Percentiles rank a stretch among this genome's conserved stretches.
Conservation (phyloP, 441 rosid species). For the Daphne laureola region DNA sequence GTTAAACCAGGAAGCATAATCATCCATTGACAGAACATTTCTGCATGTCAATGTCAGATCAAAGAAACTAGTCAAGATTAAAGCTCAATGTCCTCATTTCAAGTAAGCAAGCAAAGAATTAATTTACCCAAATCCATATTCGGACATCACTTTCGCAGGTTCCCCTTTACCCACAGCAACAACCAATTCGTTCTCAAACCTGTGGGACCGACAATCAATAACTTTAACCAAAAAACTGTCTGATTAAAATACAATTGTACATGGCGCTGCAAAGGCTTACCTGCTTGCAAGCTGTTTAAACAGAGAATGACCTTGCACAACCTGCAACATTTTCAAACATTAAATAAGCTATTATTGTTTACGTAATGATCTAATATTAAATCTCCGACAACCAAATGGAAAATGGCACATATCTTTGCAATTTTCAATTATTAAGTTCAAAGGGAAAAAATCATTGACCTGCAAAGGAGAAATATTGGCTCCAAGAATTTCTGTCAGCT, state of each 20-base stretch:
- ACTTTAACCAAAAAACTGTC: neutral
- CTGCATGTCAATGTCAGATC: conserved; percentile 30
- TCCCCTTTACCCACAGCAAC: conserved; percentile 91
- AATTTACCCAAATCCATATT: conserved; percentile 70
- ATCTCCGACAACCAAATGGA: neutral
- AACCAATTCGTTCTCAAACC: conserved; percentile 60
- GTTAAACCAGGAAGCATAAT: conserved; percentile 61
- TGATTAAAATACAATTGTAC: conserved; percentile 6
- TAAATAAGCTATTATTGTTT: conserved; percentile 2
- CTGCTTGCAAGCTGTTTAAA: conserved; percentile 50
- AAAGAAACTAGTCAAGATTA: conserved; percentile 7
- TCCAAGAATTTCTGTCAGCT: conserved; percentile 51
- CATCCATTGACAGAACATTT: conserved; percentile 76
- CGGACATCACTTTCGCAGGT: conserved; percentile 71
- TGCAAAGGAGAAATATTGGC: conserved; percentile 49
- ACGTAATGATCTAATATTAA: neutral
- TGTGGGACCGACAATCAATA: conserved; percentile 14
- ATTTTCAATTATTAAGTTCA: neutral
- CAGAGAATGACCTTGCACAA: conserved; percentile 78
- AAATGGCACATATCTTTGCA: no score
- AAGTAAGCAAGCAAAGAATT: conserved; percentile 3
- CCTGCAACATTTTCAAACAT: conserved; percentile 29
- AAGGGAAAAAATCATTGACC: conserved; percentile 25
- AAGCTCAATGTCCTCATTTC: neutral
- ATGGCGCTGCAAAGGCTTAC: conserved; percentile 22